A percentile compares a stretch with the other conserved stretches of the same genome.
phyloP scores from a whole-genome alignment of 495 filamentous ascomycete species.

The Bacidia gigantensis region DNA sequence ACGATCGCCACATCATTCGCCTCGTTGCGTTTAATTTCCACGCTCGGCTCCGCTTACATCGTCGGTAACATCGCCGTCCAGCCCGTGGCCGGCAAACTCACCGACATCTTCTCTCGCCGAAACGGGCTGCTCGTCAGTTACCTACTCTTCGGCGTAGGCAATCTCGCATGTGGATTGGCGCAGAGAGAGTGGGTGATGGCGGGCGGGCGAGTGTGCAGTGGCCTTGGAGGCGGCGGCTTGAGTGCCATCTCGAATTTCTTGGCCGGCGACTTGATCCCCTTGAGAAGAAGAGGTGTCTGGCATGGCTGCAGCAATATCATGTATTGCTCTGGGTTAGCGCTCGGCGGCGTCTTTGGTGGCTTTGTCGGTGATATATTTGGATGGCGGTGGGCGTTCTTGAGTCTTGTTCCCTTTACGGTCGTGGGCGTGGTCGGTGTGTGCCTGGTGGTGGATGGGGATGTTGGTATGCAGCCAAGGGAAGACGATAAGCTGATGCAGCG shows the following conservation, averaged over 20 bases:
- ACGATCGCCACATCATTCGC: conserved; percentile 57
- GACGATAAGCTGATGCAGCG: no score
- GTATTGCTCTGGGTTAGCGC: conserved; percentile 49
- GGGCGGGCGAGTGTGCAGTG: conserved; percentile 50
- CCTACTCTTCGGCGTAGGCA: conserved; percentile 49
- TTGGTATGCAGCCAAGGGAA: no score
- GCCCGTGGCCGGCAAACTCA: conserved; percentile 54
- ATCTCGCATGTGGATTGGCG: conserved; percentile 55
- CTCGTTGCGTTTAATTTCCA: conserved; percentile 52
- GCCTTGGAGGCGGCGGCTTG: conserved; percentile 56
- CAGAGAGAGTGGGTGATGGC: conserved; percentile 43
- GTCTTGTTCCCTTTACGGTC: conserved; percentile 47
- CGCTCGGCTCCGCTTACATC: conserved; percentile 61
- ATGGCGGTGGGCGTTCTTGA: conserved; percentile 46
- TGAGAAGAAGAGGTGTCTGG: conserved; percentile 50
- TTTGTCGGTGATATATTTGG: conserved; percentile 51
- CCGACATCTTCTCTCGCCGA: conserved; percentile 56
- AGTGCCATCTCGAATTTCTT: conserved; percentile 58
- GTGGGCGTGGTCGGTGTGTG: no score
- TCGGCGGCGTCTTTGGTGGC: conserved; percentile 63
- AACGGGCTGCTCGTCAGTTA: conserved; percentile 53
- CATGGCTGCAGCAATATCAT: conserved; percentile 58
- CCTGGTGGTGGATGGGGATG: no score
- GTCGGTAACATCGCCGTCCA: conserved; percentile 61
- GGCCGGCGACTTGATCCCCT: conserved; percentile 50